Evolutionary conservation across 495 filamentous ascomycete species (phyloP).

Genomic region (Thozetella sp.): DNA sequence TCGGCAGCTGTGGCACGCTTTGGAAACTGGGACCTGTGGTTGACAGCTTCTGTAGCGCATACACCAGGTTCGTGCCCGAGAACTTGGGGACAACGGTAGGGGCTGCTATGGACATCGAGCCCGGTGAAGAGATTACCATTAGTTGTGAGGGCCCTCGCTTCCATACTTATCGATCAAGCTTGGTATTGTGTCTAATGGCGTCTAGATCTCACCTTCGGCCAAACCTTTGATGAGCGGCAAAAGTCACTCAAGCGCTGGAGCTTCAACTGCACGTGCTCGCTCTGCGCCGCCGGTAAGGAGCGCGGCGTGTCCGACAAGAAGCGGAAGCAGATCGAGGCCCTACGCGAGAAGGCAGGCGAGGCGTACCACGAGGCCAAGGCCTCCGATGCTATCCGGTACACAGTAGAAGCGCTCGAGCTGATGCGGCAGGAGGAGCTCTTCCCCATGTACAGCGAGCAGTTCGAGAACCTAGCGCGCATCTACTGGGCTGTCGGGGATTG

Average conservation of each 20-base stretch:
- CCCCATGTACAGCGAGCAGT: constrained; percentile 33
- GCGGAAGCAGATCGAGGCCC: constrained; percentile 25
- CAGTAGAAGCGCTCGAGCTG: constrained; percentile 27
- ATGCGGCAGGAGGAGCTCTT: constrained; percentile 31
- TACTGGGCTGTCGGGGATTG: constrained; percentile 34
- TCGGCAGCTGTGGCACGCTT: constrained; percentile 1
- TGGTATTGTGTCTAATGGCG: not conserved
- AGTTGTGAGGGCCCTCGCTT: constrained; percentile 25
- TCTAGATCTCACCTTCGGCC: constrained; percentile 30
- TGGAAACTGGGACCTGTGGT: not conserved
- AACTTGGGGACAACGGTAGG: constrained; percentile 30
- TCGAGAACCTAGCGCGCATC: constrained; percentile 38
- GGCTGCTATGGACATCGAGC: constrained; percentile 29
- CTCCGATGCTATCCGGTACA: constrained; percentile 20
- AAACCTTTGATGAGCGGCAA: constrained; percentile 23
- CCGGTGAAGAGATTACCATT: constrained; percentile 42
- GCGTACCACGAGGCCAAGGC: constrained; percentile 29
- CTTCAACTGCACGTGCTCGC: constrained; percentile 37
- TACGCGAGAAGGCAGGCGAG: constrained; percentile 27
- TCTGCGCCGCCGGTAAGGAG: constrained; percentile 31
- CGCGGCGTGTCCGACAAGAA: constrained; percentile 33
- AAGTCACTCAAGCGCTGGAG: constrained; percentile 29
- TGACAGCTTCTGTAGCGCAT: constrained; percentile 21
- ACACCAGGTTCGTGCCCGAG: constrained; percentile 31
- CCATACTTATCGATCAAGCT: not conserved